Evolutionary conservation across 352 stramenopile species (phyloP), one percentile per base, ranked within the genome.

Genomic region (Globisporangium recalcitrans): DNA sequence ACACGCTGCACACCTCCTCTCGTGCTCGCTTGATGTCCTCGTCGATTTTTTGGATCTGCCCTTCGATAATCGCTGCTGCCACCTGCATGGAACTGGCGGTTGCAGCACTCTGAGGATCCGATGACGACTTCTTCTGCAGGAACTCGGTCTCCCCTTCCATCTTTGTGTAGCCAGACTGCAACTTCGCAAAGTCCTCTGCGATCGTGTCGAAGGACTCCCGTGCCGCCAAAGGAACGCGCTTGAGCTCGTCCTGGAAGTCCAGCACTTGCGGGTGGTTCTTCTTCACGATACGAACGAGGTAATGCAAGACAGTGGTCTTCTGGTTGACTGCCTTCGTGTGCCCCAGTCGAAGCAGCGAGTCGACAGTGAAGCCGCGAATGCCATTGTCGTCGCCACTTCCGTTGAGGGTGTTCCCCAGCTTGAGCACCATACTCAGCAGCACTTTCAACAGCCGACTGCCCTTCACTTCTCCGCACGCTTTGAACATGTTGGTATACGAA

Each of bases 241-340:
- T 70, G 22, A 98, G 70, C 63, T 98, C 95, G 21, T 86, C 70
- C 40, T 95, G 77, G 62, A 98, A 98, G n/a, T 95, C 82, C 0
- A 98, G 69, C 11, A 98, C 76, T 38, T 86, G 76, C 9, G 82
- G 77, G 29, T 99, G 92, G 65, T 99, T 99, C 38, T 93, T 93
- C 69, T 98, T 97, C 7, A 98, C 85, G 4, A 99, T 64, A 51
- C 95, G 97, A 6, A 98, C 92, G 11, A 99, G 74, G 71, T 99
- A 99, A 62, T 99, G 95, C n/a, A 99, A 75, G 31, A 99, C 95
- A 14, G 93, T 98, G 14, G 97, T 99, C 70, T 98, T 98, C 68
- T 98, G 95, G 68, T 99, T 92, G 22, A 93, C 77, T 6, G 97
- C 98, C 70, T 99, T 99, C 47, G 97, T 98, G 67, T 99, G 81